These are phyloP conservation scores for Pugionium dolabratum DNA, from an alignment of 345 rosid species.

Conservation along the genomic window DNA sequence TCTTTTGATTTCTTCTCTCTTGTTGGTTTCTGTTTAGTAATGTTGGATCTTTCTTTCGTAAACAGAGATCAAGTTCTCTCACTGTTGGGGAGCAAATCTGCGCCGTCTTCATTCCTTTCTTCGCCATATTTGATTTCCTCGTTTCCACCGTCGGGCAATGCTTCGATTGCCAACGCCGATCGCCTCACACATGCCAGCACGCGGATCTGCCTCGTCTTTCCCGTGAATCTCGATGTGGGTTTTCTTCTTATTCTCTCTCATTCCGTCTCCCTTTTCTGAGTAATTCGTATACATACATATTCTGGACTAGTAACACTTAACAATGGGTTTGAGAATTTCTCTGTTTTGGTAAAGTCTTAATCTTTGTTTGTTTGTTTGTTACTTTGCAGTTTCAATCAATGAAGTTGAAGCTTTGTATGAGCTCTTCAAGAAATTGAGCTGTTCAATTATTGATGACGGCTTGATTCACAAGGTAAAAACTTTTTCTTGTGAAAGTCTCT, in stretches of 20 bases:
- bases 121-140: slow-evolving; percentile 54
- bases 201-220: slow-evolving; percentile 61
- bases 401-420: slow-evolving; percentile 76
- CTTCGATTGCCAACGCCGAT: slow-evolving; percentile 40
- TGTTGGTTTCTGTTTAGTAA: slow-evolving; percentile 18
- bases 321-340: neutral
- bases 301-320: neutral
- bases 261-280: neutral
- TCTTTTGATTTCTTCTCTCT: neutral
- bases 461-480: slow-evolving; percentile 69
- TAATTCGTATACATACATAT: neutral
- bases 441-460: slow-evolving; percentile 67
- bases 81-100: slow-evolving; percentile 70
- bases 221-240: slow-evolving; percentile 56
- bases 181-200: slow-evolving; percentile 17
- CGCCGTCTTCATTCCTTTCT: slow-evolving; percentile 56
- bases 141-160: slow-evolving; percentile 47
- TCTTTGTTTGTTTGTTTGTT: neutral
- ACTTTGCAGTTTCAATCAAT: slow-evolving; percentile 58
- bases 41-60: neutral
- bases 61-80: slow-evolving; percentile 57
- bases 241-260: slow-evolving; percentile 1
- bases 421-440: slow-evolving; percentile 68
- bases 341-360: neutral
- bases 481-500: slow-evolving; percentile 8